These are phyloP conservation scores for Exophiala bonariae DNA, from an alignment of 2,329 filamentous ascomycete species.

Conservation along the genomic window DNA sequence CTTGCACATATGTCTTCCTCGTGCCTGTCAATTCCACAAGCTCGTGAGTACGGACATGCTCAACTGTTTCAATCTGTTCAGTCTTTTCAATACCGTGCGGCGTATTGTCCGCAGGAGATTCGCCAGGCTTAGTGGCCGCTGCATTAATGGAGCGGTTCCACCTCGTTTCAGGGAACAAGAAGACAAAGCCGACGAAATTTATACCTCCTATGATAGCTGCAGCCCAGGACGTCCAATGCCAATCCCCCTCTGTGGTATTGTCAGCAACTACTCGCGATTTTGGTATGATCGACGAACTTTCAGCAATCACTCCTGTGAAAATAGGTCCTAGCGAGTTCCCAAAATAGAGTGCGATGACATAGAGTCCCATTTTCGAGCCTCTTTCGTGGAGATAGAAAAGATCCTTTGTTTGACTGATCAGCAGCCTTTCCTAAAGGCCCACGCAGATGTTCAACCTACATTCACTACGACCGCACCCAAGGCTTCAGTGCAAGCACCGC, in stretches of 20 bases:
- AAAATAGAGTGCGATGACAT: conserved; percentile 4
- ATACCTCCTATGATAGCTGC: conserved; percentile 7
- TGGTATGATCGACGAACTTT: conserved; percentile 1
- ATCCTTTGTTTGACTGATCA: conserved; percentile 4
- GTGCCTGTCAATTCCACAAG: not conserved
- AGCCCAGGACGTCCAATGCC: conserved; percentile 10
- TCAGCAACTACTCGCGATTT: not conserved
- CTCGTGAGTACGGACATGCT: conserved; percentile 1
- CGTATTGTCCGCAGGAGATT: not conserved
- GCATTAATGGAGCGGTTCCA: conserved; percentile 2
- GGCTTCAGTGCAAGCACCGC: conserved; percentile 2
- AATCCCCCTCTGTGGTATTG: not conserved
- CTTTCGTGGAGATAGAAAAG: conserved; percentile 14
- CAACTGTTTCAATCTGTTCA: not conserved
- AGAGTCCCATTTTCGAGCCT: conserved; percentile 9
- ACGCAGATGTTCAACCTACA: not conserved
- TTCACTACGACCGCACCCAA: conserved; percentile 11
- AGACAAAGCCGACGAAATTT: conserved; percentile 6
- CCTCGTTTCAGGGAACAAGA: conserved; percentile 8
- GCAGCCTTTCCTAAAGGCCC: not conserved
- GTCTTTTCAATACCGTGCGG: not conserved
- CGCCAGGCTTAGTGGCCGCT: not conserved
- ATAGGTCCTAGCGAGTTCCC: conserved; percentile 11
- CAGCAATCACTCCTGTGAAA: conserved; percentile 7
- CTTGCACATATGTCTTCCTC: conserved; percentile 9